These are phyloP conservation scores for Tolypocladium amazonense DNA, from an alignment of 2,329 filamentous ascomycete genomes.

Conservation along the genomic window DNA sequence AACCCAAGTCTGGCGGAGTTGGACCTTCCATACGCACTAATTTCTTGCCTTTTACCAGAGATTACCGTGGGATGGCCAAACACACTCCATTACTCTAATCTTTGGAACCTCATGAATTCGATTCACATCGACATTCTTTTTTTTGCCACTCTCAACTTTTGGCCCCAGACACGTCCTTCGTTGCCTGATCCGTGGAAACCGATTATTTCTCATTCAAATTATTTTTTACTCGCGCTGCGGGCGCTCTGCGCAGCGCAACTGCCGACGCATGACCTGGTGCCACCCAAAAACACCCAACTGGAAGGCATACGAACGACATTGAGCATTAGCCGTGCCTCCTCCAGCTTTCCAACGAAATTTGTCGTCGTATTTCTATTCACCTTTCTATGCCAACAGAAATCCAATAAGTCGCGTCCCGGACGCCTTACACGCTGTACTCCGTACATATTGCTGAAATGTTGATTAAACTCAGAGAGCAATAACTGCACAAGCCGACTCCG, in stretches of 20 bases:
- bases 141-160: not conserved
- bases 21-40: slow-evolving; percentile 2
- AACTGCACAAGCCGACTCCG: not conserved
- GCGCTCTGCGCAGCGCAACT: not conserved
- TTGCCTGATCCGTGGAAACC: not conserved
- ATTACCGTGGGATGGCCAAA: slow-evolving; percentile 3
- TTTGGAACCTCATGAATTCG: slow-evolving; percentile 2
- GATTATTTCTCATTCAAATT: not conserved
- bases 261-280: not conserved
- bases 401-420: not conserved
- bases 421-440: not conserved
- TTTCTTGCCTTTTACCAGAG: slow-evolving; percentile 4
- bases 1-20: not conserved
- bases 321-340: not conserved
- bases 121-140: not conserved
- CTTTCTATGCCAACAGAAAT: not conserved
- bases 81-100: slow-evolving; percentile 1
- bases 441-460: not conserved
- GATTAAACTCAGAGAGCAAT: not conserved
- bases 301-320: not conserved
- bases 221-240: not conserved
- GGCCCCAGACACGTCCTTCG: not conserved
- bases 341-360: not conserved
- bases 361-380: not conserved
- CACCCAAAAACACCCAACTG: no score